Percentiles rank a stretch among this genome's conserved stretches.
phyloP scores from a whole-genome alignment of 345 rosid genomes.

The Syzygium grande region DNA sequence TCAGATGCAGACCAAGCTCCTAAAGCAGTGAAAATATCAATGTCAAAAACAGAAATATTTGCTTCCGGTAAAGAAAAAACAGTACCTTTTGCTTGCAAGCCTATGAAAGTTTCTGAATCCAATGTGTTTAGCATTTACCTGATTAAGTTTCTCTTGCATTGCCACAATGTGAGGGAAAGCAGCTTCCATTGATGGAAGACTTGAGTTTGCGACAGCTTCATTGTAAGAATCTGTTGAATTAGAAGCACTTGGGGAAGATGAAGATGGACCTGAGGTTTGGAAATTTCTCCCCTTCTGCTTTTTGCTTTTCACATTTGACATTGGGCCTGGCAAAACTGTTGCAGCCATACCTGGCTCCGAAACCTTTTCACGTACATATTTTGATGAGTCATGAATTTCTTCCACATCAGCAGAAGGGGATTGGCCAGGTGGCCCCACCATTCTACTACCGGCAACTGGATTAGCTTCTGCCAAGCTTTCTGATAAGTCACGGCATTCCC shows the following conservation, averaged over 20 bases:
- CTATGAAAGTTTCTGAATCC: neutral
- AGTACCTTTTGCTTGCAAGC: neutral
- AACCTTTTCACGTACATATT: slow-evolving; percentile 31
- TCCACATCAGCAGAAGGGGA: slow-evolving; percentile 30
- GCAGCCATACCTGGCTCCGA: slow-evolving; percentile 27
- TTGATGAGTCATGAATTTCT: slow-evolving; percentile 27
- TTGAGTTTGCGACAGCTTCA: slow-evolving; percentile 32
- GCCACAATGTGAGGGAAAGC: slow-evolving; percentile 39
- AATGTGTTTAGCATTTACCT: slow-evolving; percentile 33
- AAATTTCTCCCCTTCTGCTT: slow-evolving; percentile 51
- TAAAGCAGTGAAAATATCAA: neutral
- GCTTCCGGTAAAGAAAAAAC: neutral
- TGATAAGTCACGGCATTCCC: slow-evolving; percentile 38
- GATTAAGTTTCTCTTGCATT: slow-evolving; percentile 65
- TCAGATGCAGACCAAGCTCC: neutral
- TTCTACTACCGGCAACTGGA: slow-evolving; percentile 16
- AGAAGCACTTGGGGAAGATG: slow-evolving; percentile 46
- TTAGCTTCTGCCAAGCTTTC: slow-evolving; percentile 30
- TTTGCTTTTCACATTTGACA: slow-evolving; percentile 45
- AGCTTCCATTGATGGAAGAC: slow-evolving; percentile 25
- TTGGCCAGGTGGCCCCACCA: slow-evolving; percentile 23
- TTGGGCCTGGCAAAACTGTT: slow-evolving; percentile 24
- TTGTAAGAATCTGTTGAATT: slow-evolving; percentile 43
- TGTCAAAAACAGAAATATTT: neutral
- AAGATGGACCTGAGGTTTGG: slow-evolving; percentile 37